Evolutionary conservation across 108 stramenopile genomes (phyloP).

Genomic region (Mediolabrus comicus): DNA sequence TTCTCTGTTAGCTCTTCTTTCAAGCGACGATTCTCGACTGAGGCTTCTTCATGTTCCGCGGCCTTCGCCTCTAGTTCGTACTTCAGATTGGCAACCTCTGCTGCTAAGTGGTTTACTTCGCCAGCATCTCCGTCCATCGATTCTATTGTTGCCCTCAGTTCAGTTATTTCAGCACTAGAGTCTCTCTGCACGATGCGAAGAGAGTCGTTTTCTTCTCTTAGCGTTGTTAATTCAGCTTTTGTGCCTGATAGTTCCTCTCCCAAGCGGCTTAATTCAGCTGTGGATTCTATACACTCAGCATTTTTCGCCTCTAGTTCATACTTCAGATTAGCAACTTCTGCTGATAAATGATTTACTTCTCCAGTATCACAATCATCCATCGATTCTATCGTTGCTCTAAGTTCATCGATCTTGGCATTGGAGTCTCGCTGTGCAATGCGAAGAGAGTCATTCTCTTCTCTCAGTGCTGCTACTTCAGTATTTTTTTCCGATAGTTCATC

Average conservation of each 20-base stretch:
- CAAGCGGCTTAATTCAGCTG: not conserved
- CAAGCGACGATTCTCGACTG: not conserved
- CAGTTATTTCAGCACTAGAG: slow-evolving; percentile 18
- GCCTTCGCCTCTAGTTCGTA: slow-evolving; percentile 30
- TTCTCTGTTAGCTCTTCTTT: not conserved
- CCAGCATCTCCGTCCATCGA: slow-evolving; percentile 21
- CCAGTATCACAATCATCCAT: slow-evolving; percentile 11
- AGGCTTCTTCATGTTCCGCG: slow-evolving; percentile 16
- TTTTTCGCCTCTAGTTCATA: slow-evolving; percentile 27
- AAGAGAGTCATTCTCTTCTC: slow-evolving; percentile 34
- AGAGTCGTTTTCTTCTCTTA: slow-evolving; percentile 34
- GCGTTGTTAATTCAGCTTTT: slow-evolving; percentile 1
- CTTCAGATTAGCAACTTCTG: slow-evolving; percentile 36
- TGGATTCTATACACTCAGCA: slow-evolving; percentile 18
- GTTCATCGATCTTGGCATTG: slow-evolving; percentile 16
- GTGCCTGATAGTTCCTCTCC: slow-evolving; percentile 15
- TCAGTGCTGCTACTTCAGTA: slow-evolving; percentile 3
- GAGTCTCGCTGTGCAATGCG: slow-evolving; percentile 11
- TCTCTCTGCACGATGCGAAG: slow-evolving; percentile 15
- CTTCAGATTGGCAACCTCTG: slow-evolving; percentile 35
- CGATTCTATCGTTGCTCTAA: slow-evolving; percentile 28
- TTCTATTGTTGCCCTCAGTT: slow-evolving; percentile 32
- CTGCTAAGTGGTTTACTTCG: slow-evolving; percentile 27
- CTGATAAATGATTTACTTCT: slow-evolving; percentile 26
- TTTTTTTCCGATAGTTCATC: slow-evolving; percentile 19